Evolutionary conservation across 2,329 filamentous ascomycete genomes (phyloP), one percentile per base, ranked within the genome.

Genomic region (Ophiocordyceps unilateralis): DNA sequence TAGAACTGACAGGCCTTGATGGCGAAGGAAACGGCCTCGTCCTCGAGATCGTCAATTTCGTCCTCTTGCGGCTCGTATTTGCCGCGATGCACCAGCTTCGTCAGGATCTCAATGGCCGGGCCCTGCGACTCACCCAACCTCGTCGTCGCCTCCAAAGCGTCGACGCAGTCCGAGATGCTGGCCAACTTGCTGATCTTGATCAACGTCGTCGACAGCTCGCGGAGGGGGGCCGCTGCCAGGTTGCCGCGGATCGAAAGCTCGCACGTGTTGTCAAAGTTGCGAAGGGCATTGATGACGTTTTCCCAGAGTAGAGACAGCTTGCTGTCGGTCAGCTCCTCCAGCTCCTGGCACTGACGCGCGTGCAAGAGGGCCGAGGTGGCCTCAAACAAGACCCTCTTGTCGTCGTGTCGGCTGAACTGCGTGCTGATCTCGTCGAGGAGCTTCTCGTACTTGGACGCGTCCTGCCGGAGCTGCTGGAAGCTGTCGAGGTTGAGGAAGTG

Each of bases 331-430:
- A 86, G 66, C 53, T 98, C 91, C 50, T 88, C 83, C 28, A 94
- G 75, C 55, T 94, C 89, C 47, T 91, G 86, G 47, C 86, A 89
- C 47, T 79, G 80, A 49, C 84, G 80, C 9, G 89, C 87, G 56
- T 93, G 86, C 26, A 94, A 65, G 32, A 98, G 74, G 5, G 88
- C 84, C 20, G 78, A 72, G 23, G 83, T 81, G 14, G 87, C 89
- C 59, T 95, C 88, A 11, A 78, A 77, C 39, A 98, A 69, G 17
- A 96, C 88, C 44, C 76, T 75, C 52, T 84, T 82, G 53, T 93
- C 85, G 38, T 84, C 83, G 55, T 98, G 91, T n/a, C 86, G 78
- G 52, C 83, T 78, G 63, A 98, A 96, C 53, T 98, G 91, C 45
- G 85, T 86, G 58, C 84, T 87, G 51, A 96, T 86, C 53, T 95